These are phyloP conservation scores for Solioccasus polychromus DNA, from an alignment of 768 basidiomycete genomes.

Conservation along the genomic window DNA sequence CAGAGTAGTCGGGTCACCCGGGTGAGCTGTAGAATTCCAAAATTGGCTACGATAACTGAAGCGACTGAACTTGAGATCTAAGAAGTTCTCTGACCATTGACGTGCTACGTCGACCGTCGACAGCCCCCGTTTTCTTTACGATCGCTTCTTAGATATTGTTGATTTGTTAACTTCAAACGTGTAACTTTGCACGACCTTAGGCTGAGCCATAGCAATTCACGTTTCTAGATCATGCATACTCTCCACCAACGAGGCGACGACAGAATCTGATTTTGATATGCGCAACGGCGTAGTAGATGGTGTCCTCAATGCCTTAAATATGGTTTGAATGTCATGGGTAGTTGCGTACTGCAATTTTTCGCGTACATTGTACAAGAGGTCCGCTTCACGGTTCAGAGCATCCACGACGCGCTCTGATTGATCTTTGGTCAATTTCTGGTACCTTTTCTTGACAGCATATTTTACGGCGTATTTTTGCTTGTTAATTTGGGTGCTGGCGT, in stretches of 20 bases:
- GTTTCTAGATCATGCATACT: constrained; percentile 21
- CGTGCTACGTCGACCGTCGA: no score
- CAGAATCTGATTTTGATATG: constrained; percentile 3
- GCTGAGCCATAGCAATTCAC: no score
- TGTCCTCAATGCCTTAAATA: constrained; percentile 12
- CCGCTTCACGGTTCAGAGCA: constrained; percentile 24
- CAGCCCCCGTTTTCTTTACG: no score
- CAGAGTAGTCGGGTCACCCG: no score
- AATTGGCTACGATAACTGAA: no score
- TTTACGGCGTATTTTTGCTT: constrained; percentile 9
- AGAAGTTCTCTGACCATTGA: no score
- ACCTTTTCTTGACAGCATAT: constrained; percentile 21
- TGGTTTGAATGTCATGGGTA: background rate
- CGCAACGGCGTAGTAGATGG: background rate
- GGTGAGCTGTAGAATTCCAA: no score
- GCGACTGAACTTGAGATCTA: no score
- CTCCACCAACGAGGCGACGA: constrained; percentile 13
- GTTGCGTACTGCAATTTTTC: background rate
- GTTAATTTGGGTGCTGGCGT: background rate
- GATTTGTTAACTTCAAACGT: no score
- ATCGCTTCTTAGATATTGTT: no score
- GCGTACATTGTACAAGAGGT: constrained; percentile 26
- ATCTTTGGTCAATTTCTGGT: constrained; percentile 21
- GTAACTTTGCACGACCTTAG: no score
- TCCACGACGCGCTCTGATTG: constrained; percentile 25